Conservation (phyloP, 2,329 filamentous ascomycete genomes). For the Cladosporium sphaerospermum region DNA sequence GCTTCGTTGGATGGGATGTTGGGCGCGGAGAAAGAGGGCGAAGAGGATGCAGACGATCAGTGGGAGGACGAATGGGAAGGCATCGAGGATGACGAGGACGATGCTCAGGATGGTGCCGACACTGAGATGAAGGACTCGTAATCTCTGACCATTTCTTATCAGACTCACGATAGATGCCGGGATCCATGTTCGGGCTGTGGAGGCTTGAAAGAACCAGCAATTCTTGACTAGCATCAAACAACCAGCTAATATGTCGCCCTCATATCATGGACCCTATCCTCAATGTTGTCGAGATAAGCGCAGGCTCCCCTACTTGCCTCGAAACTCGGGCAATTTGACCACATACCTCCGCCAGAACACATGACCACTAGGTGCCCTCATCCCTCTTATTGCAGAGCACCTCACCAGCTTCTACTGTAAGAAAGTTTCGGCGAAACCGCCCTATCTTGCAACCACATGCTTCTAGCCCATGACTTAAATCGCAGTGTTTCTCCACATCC, state of each 20-base stretch:
- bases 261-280: background rate
- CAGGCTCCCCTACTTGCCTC: background rate
- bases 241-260: no score
- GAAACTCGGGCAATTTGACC: conserved; percentile 1
- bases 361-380: background rate
- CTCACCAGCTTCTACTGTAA: conserved; percentile 2
- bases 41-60: conserved; percentile 35
- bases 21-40: conserved; percentile 39
- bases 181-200: no score
- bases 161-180: background rate
- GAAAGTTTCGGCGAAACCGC: conserved; percentile 15
- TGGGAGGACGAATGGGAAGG: conserved; percentile 31
- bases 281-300: background rate
- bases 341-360: conserved; percentile 4
- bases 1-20: conserved; percentile 40
- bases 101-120: conserved; percentile 27
- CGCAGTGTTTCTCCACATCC: conserved; percentile 44
- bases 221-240: background rate
- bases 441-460: conserved; percentile 10
- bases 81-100: conserved; percentile 31
- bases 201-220: background rate
- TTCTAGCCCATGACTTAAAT: conserved; percentile 33
- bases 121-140: conserved; percentile 29
- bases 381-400: background rate
- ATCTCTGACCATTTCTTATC: background rate